Evolutionary conservation across 2,329 filamentous ascomycete species (phyloP), one percentile per base, ranked within the genome.

Genomic region (Colletotrichum cereale): DNA sequence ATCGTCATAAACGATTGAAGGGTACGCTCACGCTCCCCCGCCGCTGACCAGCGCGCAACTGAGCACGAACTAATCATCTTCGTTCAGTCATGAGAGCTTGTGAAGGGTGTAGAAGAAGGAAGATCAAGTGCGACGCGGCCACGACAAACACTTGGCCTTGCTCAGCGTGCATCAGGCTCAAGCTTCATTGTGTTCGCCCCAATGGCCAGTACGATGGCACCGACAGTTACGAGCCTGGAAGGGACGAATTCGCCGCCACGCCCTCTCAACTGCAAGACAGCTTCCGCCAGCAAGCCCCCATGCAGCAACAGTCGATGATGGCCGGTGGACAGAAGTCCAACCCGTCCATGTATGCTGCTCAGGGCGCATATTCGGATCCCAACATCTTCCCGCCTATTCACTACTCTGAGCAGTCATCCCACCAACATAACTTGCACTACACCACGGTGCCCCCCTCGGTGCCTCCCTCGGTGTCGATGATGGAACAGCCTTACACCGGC

Each of bases 81-180:
- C 47, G 5, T 31, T 26, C 52, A 97, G 96, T 98, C 63, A 98
- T 97, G 95, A 92, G 96, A 85, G 96, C 96, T 67, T 98, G 96
- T 82, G 96, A 98, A 84, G 96, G 96, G 72, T 98, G 96, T 80
- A 90, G 96, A 73, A 92, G 95, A 82, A 90, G 96, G 78, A 99
- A 99, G 83, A 99, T 99, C 80, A 97, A 97, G 82, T 99, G 96
- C 84, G 96, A 98, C 84, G 95, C 96, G 63, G 96, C 96, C 26
- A 97, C 96, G 18, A 98, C 95, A 50, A 98, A 98, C 81, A 95
- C 94, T 47, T 98, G 96, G 96, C 96, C 96, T 36, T 98, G 96
- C 82, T 96, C 95, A 50, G 94, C 96, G 44, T 99, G 96, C 80
- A 92, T 95, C 73, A 90, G 96, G 60, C 86, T 98, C 73, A 98